These are phyloP conservation scores for Phialophora expanda DNA, from an alignment of 2,329 filamentous ascomycete species.

Conservation along the genomic window DNA sequence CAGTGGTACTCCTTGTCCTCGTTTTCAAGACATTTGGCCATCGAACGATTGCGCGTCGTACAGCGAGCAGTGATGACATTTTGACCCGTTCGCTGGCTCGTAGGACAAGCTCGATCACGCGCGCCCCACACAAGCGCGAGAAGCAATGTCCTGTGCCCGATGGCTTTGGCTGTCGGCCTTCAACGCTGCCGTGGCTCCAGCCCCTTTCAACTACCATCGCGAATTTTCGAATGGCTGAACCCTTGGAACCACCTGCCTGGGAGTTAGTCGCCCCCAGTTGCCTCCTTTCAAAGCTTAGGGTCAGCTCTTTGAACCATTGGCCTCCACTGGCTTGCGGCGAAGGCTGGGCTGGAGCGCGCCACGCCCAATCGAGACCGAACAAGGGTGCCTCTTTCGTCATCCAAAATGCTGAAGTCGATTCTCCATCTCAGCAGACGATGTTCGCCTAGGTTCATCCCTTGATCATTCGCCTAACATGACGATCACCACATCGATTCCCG, in stretches of 20 bases:
- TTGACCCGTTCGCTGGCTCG: background rate
- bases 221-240: background rate
- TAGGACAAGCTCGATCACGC: background rate
- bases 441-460: constrained; percentile 16
- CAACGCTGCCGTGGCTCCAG: background rate
- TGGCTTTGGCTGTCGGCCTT: background rate
- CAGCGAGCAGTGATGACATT: constrained; percentile 7
- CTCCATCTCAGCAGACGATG: constrained; percentile 12
- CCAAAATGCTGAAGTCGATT: constrained; percentile 8
- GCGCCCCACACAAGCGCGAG: background rate
- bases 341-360: constrained; percentile 14
- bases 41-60: constrained; percentile 6
- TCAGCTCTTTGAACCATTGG: background rate
- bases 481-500: constrained; percentile 23
- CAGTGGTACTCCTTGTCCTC: background rate
- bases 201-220: background rate
- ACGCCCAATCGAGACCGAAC: constrained; percentile 18
- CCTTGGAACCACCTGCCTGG: background rate
- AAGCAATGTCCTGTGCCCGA: background rate
- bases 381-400: constrained; percentile 31
- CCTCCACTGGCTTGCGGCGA: constrained; percentile 5
- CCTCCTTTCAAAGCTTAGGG: background rate
- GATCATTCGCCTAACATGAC: constrained; percentile 21
- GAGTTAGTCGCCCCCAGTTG: background rate
- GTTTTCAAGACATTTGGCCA: background rate